Evolutionary conservation across 805 yeast genomes (phyloP).

Genomic region (Debaryomyces hansenii): DNA sequence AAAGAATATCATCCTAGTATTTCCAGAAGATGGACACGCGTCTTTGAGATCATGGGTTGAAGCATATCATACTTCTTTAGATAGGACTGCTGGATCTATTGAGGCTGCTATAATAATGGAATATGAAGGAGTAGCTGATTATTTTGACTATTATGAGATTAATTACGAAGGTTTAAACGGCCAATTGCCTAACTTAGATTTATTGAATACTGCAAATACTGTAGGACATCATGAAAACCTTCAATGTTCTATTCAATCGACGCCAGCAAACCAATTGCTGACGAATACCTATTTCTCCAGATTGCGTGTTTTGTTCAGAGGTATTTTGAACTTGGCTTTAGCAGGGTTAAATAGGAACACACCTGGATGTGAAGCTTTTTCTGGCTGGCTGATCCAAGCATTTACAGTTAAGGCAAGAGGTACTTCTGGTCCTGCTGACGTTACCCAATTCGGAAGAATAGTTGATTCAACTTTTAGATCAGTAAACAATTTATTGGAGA

Average conservation of each 20-base stretch:
- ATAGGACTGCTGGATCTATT: constrained; percentile 88
- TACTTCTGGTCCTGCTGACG: constrained; percentile 59
- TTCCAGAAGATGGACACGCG: constrained; percentile 68
- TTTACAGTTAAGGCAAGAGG: constrained; percentile 75
- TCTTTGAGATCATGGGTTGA: constrained; percentile 88
- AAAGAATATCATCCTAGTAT: constrained; percentile 83
- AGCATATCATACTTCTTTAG: constrained; percentile 84
- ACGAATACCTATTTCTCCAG: constrained; percentile 55
- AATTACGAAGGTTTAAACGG: constrained; percentile 90
- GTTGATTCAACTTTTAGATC: constrained; percentile 86
- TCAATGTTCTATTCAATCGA: constrained; percentile 63
- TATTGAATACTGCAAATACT: constrained; percentile 77
- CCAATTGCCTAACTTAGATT: constrained; percentile 90
- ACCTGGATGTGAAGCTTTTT: constrained; percentile 84
- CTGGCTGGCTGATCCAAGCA: constrained; percentile 96
- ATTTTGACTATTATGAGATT: constrained; percentile 72
- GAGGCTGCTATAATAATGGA: constrained; percentile 89
- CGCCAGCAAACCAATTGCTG: constrained; percentile 46
- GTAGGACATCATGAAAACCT: constrained; percentile 77
- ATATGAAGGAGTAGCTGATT: constrained; percentile 65
- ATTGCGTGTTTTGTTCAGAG: constrained; percentile 56
- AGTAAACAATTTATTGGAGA: constrained; percentile 87
- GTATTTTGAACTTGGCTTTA: constrained; percentile 66
- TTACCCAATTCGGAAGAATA: constrained; percentile 89
- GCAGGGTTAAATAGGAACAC: constrained; percentile 61